A percentile compares a stretch with the other conserved stretches of the same genome.
Evolutionary conservation across 192 early-diverging fungal genomes (phyloP).

Genomic region (Coemansia sp.): DNA sequence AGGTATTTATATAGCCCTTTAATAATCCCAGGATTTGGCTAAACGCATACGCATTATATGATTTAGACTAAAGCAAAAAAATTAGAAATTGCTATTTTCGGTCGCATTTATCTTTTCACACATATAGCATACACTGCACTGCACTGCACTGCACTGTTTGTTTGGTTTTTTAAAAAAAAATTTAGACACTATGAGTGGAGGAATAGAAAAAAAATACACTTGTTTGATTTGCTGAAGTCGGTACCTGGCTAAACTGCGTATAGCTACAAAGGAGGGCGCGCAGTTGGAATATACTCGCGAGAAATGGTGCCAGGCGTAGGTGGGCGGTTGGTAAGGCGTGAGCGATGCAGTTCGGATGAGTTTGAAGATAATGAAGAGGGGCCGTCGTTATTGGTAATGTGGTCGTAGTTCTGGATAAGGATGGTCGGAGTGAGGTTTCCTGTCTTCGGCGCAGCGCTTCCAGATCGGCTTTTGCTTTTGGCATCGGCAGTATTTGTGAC

Average conservation of each 20-base stretch:
- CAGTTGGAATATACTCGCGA: conserved; percentile 12
- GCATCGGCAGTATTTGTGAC: neutral
- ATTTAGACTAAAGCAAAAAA: too few relatives aligned
- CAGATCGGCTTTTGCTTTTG: neutral
- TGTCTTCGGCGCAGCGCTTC: neutral
- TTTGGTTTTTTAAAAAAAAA: too few relatives aligned
- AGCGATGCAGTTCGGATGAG: neutral
- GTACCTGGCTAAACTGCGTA: neutral
- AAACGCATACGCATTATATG: too few relatives aligned
- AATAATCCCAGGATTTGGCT: too few relatives aligned
- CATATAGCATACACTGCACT: too few relatives aligned
- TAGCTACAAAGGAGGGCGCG: conserved; percentile 29
- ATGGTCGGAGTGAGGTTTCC: conserved; percentile 27
- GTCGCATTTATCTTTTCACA: too few relatives aligned
- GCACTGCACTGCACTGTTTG: too few relatives aligned
- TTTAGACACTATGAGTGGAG: neutral
- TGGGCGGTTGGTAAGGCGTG: conserved; percentile 13
- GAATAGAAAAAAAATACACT: neutral
- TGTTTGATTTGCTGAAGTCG: neutral
- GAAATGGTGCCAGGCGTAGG: conserved; percentile 21
- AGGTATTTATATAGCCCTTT: too few relatives aligned
- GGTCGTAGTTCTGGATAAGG: conserved; percentile 45
- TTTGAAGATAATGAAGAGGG: neutral
- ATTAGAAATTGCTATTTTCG: too few relatives aligned
- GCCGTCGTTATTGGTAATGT: neutral